These are phyloP conservation scores for Fusarium luffae DNA, from an alignment of 2,329 filamentous ascomycete genomes.

Conservation along the genomic window DNA sequence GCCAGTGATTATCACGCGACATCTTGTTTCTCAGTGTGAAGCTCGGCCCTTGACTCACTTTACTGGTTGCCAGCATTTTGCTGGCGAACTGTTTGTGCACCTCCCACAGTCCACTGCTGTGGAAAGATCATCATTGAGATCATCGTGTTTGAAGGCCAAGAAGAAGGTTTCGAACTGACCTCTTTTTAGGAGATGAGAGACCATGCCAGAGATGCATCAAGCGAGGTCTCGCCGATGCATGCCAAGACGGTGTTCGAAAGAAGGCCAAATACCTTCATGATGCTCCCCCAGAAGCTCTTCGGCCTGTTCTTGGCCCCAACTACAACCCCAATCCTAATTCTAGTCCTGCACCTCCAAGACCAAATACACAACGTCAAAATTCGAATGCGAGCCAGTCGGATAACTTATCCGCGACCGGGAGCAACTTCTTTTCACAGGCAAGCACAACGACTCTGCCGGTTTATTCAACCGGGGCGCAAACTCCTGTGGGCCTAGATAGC, in stretches of 20 bases:
- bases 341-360: constrained; percentile 57
- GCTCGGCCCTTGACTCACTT: constrained; percentile 12
- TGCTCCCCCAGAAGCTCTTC: constrained; percentile 87
- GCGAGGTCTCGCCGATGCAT: constrained; percentile 87
- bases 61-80: constrained; percentile 1
- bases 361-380: constrained; percentile 60
- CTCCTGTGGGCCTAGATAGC: constrained; percentile 59
- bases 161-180: constrained; percentile 32
- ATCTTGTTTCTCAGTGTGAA: constrained; percentile 23
- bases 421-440: constrained; percentile 61
- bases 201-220: constrained; percentile 96
- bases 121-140: constrained; percentile 5
- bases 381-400: constrained; percentile 63
- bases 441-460: constrained; percentile 62
- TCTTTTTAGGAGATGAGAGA: constrained; percentile 82
- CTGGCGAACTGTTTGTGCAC: constrained; percentile 6
- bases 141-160: constrained; percentile 5
- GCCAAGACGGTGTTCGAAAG: constrained; percentile 96
- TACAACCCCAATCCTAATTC: constrained; percentile 69
- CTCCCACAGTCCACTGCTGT: not conserved
- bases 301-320: constrained; percentile 82
- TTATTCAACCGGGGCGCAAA: constrained; percentile 59
- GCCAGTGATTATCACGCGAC: constrained; percentile 3
- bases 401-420: constrained; percentile 55
- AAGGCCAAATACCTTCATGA: constrained; percentile 99